Conservation (phyloP, 2,329 filamentous ascomycete genomes). For the Exophiala oligosperma region DNA sequence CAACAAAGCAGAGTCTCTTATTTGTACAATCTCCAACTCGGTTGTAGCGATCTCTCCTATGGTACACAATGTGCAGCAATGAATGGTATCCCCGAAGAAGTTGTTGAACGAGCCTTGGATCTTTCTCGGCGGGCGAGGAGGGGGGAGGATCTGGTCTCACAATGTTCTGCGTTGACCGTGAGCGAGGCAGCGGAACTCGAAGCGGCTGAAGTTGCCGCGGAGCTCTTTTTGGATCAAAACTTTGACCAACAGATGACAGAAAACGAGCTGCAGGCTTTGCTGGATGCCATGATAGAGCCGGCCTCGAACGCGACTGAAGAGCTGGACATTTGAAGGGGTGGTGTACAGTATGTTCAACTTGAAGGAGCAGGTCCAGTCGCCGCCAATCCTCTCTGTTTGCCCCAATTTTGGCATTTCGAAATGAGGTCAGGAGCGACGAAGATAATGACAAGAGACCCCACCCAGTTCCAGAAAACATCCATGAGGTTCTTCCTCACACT, state of each 20-base stretch:
- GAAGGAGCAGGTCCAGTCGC: conserved; percentile 9
- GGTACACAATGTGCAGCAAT: conserved; percentile 81
- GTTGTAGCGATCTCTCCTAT: conserved; percentile 77
- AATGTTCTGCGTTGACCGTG: conserved; percentile 67
- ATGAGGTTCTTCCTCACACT: conserved; percentile 51
- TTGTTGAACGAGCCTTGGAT: conserved; percentile 74
- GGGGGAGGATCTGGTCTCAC: conserved; percentile 73
- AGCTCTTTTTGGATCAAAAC: conserved; percentile 22
- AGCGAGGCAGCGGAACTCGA: conserved; percentile 67
- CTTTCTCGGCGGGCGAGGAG: conserved; percentile 67
- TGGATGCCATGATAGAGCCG: conserved; percentile 15
- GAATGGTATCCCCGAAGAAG: conserved; percentile 73
- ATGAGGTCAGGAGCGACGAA: conserved; percentile 60
- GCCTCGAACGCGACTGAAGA: neutral
- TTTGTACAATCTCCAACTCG: conserved; percentile 67
- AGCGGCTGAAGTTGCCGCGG: conserved; percentile 51
- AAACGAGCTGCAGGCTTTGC: conserved; percentile 9
- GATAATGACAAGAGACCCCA: conserved; percentile 55
- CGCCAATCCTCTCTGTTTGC: conserved; percentile 51
- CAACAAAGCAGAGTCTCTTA: conserved; percentile 58
- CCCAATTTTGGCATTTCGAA: conserved; percentile 57
- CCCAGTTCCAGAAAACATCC: conserved; percentile 57
- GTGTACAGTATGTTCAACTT: neutral
- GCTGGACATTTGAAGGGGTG: neutral
- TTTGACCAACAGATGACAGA: conserved; percentile 17